Evolutionary conservation across 305 asterid genomes (phyloP), one percentile per base, ranked within the genome.

Genomic region (Fraxinus paxiana): DNA sequence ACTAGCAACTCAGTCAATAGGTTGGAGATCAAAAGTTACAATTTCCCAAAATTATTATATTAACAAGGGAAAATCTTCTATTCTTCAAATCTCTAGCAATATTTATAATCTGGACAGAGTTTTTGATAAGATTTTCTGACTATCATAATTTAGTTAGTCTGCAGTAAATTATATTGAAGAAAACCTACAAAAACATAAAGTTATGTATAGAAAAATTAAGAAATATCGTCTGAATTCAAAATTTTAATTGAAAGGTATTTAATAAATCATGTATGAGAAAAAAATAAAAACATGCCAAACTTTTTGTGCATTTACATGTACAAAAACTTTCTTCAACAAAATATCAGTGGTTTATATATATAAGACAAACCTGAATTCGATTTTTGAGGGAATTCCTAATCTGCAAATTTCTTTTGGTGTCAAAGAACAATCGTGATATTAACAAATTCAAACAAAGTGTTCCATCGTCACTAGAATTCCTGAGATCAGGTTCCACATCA

Each of bases 401-500:
- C 88, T 86, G 88, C 83, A 33, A 77, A 84, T 88, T 94, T 84
- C 88, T 88, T 90, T 90, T 95, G 76, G 89, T 93, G 87, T 95
- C 99, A 87, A 95, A 95, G 92, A 94, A 95, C 82, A 95, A 77
- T 65, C 99, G 88, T 28, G 97, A 90, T 75, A 95, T 77, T 80
- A 94, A 24, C 86, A 95, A 84, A 86, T 91, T 95, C 89, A 93
- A 88, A 88, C 95, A 94, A 67, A 90, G 88, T 30, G 97, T 77
- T 80, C 97, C 98, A 88, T 92, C 98, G 75, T 93, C 96, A 73
- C 82, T 79, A 73, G 83, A 73, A 82, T 77, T 78, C 81, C 81
- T 92, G 82, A 83, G 87, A 83, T 88, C 92, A 80, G 91, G 82
- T 73, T 88, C 97, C 51, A 77, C 84, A 75, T 89, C 92, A 73